Base-by-base conservation (phyloP, 257 asterid species). In the Solanum pennellii region DNA sequence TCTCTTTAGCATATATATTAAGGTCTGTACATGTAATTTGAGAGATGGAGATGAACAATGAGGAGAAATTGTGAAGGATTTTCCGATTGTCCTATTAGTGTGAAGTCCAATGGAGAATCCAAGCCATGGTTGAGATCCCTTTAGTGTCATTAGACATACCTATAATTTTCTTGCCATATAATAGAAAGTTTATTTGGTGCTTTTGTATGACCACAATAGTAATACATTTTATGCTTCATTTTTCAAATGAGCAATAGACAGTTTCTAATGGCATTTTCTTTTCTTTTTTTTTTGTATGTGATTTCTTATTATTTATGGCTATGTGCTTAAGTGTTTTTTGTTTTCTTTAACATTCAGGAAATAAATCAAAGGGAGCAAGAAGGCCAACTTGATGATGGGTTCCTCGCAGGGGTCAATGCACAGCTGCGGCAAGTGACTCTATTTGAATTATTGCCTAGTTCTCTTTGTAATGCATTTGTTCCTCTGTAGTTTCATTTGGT, bases 371-470 rank as follows among this genome's bases (percentile, higher is more conserved):
- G 98, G 85, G 98, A 97, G 93, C 95, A 93, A 90, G 98, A 97
- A 90, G 98, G 99, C 86, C 94, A 92, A 39, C 96, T 97, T 86
- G 99, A 97, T 84, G 98, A 97, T 92, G 98, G 99, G 80, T 97
- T 97, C 89, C 94, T 95, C 49, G 88, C 98, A 66, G 99, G 95
- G 92, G 98, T 95, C 88, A 93, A 91, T 89, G 99, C 98, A 75
- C 96, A 95, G 88, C 88, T 94, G 82, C 95, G 98, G 74, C 98
- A 95, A 88, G 99, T 94, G 91, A 92, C 98, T 80, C 69, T 80
- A 4, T 49, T 80, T 47, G 45, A 49, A 69, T 82, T 29, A 82
- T 33, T 33, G 35, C 35, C 35, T 33, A 33, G 35, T 33, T 3
- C 35, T 33, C 5, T 33, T 33, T 33, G 35, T 33, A 33, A 33